Evolutionary conservation across 768 basidiomycete genomes (phyloP).

Genomic region (Russula sp.): DNA sequence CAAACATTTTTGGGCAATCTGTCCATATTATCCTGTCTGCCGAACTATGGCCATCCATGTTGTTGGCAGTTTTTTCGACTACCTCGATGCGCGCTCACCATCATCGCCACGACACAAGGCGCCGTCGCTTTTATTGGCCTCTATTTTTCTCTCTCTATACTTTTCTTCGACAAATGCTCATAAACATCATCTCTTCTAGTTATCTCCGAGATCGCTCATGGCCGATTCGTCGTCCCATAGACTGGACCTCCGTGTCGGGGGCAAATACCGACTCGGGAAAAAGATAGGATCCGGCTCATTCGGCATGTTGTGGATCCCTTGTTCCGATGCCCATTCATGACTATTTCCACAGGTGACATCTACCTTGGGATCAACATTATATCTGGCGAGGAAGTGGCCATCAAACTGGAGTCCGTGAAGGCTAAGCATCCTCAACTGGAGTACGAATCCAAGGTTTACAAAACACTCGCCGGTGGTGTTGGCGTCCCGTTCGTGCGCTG

Average conservation of each 20-base stretch:
- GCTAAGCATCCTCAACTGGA: conserved; percentile 99
- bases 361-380: conserved; percentile 99
- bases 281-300: conserved; percentile 99
- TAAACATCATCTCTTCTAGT: conserved; percentile 5
- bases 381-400: conserved; percentile 98
- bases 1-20: not conserved
- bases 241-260: conserved; percentile 84
- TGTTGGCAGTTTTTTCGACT: not conserved
- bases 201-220: conserved; percentile 39
- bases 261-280: conserved; percentile 97
- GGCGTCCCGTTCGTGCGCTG: conserved; percentile 98
- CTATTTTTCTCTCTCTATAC: not conserved
- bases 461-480: conserved; percentile 98
- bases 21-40: not conserved
- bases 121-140: conserved; percentile 1
- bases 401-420: conserved; percentile 99
- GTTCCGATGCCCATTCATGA: not conserved
- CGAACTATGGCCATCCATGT: not conserved
- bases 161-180: conserved; percentile 5
- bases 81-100: conserved; percentile 8
- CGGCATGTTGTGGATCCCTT: conserved; percentile 48
- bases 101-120: conserved; percentile 12
- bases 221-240: conserved; percentile 65
- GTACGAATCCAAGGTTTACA: conserved; percentile 93
- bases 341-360: conserved; percentile 70